Evolutionary conservation across 108 stramenopile species (phyloP).

Genomic region (Skeletonema menzelii): DNA sequence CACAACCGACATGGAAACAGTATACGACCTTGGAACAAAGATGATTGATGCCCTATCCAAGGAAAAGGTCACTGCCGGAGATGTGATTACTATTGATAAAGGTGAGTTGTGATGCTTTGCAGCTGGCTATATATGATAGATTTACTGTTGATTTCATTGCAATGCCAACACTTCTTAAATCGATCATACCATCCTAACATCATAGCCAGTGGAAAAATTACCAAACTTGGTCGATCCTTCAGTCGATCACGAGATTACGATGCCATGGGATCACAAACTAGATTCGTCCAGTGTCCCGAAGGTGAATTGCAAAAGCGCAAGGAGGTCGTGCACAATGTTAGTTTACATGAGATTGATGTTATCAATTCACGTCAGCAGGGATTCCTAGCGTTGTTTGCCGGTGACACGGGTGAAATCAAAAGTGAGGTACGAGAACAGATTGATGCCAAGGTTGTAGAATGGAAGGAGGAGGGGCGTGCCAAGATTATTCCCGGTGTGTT

Average conservation of each 20-base stretch:
- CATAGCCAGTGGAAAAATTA: conserved; percentile 97
- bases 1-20: conserved; percentile 99
- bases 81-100: conserved; percentile 99
- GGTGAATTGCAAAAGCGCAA: conserved; percentile 99
- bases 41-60: conserved; percentile 98
- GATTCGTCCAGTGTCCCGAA: conserved; percentile 98
- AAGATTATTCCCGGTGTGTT: conserved; percentile 98
- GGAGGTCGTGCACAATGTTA: conserved; percentile 94
- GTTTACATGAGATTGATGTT: conserved; percentile 99
- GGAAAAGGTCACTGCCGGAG: conserved; percentile 97
- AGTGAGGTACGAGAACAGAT: conserved; percentile 96
- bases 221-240: conserved; percentile 95
- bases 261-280: conserved; percentile 97
- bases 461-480: conserved; percentile 97
- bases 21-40: conserved; percentile 99
- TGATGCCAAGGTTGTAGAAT: conserved; percentile 96
- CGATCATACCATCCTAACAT: not conserved
- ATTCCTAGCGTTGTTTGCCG: conserved; percentile 98
- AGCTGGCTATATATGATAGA: not conserved
- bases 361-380: conserved; percentile 99
- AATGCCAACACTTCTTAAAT: not conserved
- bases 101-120: conserved; percentile 31
- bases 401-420: conserved; percentile 99
- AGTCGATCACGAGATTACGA: conserved; percentile 96
- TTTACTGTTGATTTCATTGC: not conserved